A percentile compares a stretch with the other conserved stretches of the same genome.
phyloP scores from a whole-genome alignment of 208 protist species.

The Naegleria lovaniensis region DNA sequence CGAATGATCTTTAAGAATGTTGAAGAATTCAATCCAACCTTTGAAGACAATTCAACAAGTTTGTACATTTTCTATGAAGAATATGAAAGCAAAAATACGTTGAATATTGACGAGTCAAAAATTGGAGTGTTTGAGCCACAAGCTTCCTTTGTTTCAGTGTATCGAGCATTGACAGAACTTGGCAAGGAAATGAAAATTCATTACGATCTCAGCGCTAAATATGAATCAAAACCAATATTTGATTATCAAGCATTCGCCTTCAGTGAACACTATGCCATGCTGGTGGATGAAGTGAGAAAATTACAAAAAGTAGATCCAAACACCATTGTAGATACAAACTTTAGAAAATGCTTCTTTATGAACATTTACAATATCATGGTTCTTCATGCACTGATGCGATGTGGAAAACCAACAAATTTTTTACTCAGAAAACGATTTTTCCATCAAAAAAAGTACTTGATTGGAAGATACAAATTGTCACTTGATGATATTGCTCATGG shows the following conservation, averaged over 20 bases:
- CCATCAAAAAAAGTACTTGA: background rate
- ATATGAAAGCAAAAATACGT: background rate
- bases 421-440: background rate
- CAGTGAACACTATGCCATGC: background rate
- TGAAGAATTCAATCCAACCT: background rate
- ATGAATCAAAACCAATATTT: background rate
- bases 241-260: background rate
- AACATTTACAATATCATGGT: background rate
- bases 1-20: background rate
- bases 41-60: background rate
- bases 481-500: background rate
- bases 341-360: background rate
- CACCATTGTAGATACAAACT: background rate
- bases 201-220: background rate
- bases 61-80: background rate
- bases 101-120: background rate
- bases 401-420: background rate
- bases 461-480: background rate
- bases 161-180: background rate
- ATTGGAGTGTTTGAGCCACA: background rate
- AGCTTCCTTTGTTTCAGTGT: background rate
- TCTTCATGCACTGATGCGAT: background rate
- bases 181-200: background rate
- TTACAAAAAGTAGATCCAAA: background rate
- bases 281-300: background rate